phyloP scores from a whole-genome alignment of 2,329 filamentous ascomycete species.

The Alternaria brassicae region DNA sequence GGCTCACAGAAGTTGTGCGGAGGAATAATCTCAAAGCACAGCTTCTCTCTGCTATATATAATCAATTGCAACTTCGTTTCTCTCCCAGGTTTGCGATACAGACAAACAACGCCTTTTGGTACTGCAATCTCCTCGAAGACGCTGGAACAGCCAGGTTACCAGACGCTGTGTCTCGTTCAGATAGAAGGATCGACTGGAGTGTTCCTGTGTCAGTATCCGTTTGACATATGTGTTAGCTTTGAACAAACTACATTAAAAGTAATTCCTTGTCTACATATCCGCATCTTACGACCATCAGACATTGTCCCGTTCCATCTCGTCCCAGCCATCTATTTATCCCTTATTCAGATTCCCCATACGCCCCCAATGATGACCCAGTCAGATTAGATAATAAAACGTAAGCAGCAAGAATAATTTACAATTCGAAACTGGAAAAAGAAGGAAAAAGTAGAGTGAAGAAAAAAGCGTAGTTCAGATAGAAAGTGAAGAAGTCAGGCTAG shows the following conservation, averaged over 20 bases:
- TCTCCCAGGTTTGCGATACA: background rate
- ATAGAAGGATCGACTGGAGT: background rate
- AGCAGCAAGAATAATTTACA: background rate
- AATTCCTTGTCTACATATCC: background rate
- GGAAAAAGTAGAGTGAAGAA: background rate
- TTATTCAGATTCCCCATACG: background rate
- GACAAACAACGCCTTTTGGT: background rate
- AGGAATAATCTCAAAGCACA: rapidly evolving
- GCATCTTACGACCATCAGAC: background rate
- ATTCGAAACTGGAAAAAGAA: background rate
- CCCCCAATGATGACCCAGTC: background rate
- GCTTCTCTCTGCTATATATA: background rate
- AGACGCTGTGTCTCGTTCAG: no score
- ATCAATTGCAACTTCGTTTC: background rate
- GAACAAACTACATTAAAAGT: background rate
- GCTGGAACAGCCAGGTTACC: background rate
- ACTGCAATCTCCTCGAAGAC: background rate
- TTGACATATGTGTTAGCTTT: background rate
- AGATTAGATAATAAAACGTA: background rate
- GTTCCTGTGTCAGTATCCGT: background rate
- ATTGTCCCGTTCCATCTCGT: background rate
- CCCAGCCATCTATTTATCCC: background rate
- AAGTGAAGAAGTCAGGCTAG: background rate
- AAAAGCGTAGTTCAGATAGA: background rate
- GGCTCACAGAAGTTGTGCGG: no score